Evolutionary conservation across 164 flowering plant genomes (phyloP).

Genomic region (Santalum album): DNA sequence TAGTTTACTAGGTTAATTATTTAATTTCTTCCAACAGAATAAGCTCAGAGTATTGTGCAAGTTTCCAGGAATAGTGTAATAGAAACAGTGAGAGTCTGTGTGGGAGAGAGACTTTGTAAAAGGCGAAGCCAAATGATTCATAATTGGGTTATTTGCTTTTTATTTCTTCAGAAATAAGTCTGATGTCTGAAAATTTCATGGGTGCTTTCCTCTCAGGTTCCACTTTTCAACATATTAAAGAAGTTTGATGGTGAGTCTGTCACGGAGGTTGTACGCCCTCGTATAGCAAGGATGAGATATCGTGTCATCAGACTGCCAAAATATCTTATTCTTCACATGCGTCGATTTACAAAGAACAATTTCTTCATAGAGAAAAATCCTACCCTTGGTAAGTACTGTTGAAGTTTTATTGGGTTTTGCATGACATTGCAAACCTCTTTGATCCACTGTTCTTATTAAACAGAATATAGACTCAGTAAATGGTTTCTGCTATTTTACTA

Average conservation of each 20-base stretch:
- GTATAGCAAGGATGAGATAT: conserved; percentile 86
- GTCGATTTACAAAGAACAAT: conserved; percentile 89
- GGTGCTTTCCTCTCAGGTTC: conserved; percentile 45
- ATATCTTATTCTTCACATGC: conserved; percentile 93
- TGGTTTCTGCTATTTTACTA: not conserved
- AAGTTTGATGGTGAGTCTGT: conserved; percentile 91
- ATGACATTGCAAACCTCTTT: not conserved
- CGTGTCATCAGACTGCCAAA: conserved; percentile 82
- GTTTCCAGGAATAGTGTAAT: too few relatives aligned
- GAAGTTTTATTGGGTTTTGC: not conserved
- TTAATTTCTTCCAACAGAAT: too few relatives aligned
- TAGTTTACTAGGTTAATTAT: too few relatives aligned
- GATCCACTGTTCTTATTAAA: not conserved
- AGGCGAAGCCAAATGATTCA: too few relatives aligned
- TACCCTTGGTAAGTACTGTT: conserved; percentile 66
- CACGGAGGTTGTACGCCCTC: conserved; percentile 94
- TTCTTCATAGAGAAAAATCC: conserved; percentile 96
- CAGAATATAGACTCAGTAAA: not conserved
- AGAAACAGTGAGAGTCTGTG: too few relatives aligned
- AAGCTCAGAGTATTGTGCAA: too few relatives aligned
- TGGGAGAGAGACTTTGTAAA: too few relatives aligned
- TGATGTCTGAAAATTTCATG: not conserved
- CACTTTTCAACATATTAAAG: conserved; percentile 84
- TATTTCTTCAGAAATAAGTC: too few relatives aligned
- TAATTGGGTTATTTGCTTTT: too few relatives aligned